Evolutionary conservation across 2,329 filamentous ascomycete species (phyloP).

Genomic region (Alternaria triticina): DNA sequence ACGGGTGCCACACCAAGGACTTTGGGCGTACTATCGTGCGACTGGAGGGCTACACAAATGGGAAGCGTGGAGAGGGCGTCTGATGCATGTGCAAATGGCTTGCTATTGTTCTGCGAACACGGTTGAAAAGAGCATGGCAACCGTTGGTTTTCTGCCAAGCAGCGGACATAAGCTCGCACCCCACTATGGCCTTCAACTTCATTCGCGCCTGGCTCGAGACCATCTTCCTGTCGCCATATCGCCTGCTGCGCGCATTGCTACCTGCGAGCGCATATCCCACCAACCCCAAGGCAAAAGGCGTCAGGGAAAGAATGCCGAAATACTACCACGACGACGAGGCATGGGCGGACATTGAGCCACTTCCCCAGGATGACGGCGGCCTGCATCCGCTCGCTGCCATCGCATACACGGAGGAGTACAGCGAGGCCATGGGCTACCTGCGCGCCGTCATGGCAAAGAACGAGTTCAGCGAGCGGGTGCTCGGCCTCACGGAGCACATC

Average conservation of each 20-base stretch:
- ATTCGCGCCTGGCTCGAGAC: constrained; percentile 21
- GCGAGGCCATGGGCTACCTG: constrained; percentile 90
- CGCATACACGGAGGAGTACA: constrained; percentile 87
- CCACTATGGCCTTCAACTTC: constrained; percentile 24
- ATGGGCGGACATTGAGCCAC: constrained; percentile 85
- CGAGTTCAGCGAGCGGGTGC: constrained; percentile 79
- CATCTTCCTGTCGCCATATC: constrained; percentile 18
- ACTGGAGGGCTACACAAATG: background rate
- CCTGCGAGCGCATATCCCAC: background rate
- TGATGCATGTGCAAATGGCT: background rate
- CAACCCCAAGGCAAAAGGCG: background rate
- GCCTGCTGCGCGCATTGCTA: constrained; percentile 14
- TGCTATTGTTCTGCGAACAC: constrained; percentile 25
- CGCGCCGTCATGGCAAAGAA: constrained; percentile 90
- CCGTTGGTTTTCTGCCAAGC: constrained; percentile 19
- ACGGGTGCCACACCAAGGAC: background rate
- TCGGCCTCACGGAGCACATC: constrained; percentile 85
- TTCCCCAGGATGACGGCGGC: constrained; percentile 82
- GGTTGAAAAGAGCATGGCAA: constrained; percentile 13
- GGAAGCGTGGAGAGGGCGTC: background rate
- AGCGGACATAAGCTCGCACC: constrained; percentile 12
- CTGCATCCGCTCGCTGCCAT: constrained; percentile 83
- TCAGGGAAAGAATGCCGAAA: constrained; percentile 28
- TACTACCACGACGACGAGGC: constrained; percentile 70
- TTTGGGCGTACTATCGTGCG: background rate